Conservation (phyloP, 2,329 filamentous ascomycete species). For the Aspergillus sp. region DNA sequence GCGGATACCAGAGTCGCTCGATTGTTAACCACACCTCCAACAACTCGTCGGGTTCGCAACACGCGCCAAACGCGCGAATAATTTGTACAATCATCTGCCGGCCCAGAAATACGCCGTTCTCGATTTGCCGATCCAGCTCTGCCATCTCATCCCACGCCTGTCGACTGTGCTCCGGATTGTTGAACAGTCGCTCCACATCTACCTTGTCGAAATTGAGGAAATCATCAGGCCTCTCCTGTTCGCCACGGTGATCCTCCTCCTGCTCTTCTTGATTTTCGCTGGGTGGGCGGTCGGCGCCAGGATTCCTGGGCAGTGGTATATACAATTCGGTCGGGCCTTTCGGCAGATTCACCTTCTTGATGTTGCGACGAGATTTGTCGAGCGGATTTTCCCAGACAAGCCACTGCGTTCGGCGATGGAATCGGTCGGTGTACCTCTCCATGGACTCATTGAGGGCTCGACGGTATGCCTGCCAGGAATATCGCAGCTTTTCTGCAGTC, state of each 20-base stretch:
- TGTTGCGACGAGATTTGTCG: conserved; percentile 4
- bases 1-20: conserved; percentile 32
- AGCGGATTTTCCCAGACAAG: conserved; percentile 25
- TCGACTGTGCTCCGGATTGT: conserved; percentile 2
- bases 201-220: conserved; percentile 4
- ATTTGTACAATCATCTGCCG: conserved; percentile 31
- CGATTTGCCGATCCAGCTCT: conserved; percentile 21
- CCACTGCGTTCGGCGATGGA: conserved; percentile 7
- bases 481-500: conserved; percentile 59
- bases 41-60: conserved; percentile 27
- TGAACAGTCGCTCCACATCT: conserved; percentile 9
- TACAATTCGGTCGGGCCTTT: conserved; percentile 13
- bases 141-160: conserved; percentile 8
- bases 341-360: conserved; percentile 4
- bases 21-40: conserved; percentile 31
- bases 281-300: conserved; percentile 1
- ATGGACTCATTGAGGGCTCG: conserved; percentile 29
- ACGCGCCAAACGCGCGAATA: conserved; percentile 31
- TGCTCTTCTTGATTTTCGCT: conserved; percentile 3
- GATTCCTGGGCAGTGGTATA: conserved; percentile 13
- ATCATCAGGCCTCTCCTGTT: conserved; percentile 4
- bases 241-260: conserved; percentile 3
- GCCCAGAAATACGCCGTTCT: conserved; percentile 34
- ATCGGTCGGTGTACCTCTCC: conserved; percentile 15
- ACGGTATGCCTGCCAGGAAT: conserved; percentile 58